Conservation (phyloP, 352 stramenopile genomes). For the Phytophthora megakarya region DNA sequence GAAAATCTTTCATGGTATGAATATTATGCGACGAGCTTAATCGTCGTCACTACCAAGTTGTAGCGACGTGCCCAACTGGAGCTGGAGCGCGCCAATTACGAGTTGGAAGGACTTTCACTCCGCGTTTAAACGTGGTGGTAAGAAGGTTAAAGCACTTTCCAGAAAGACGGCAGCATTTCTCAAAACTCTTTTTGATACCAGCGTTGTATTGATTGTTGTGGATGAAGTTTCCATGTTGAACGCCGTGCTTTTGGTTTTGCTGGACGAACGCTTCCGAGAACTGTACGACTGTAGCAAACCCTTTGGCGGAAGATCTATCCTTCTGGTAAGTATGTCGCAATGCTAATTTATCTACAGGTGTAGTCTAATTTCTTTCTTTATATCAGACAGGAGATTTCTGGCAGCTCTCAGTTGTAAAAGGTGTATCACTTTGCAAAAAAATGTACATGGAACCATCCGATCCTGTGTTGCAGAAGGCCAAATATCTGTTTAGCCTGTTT, state of each 20-base stretch:
- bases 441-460: constrained; percentile 13
- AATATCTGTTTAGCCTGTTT: constrained; percentile 12
- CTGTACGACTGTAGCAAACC: not conserved
- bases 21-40: not conserved
- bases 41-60: constrained; percentile 5
- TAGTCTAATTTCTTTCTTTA: too few relatives aligned
- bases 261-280: constrained; percentile 3
- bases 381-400: constrained; percentile 5
- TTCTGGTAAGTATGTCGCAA: constrained; percentile 12
- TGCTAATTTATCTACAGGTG: too few relatives aligned
- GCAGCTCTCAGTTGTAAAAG: constrained; percentile 2
- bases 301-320: constrained; percentile 12
- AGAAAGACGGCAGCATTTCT: not conserved
- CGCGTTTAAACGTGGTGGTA: constrained; percentile 7
- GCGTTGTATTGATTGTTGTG: not conserved
- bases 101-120: constrained; percentile 15
- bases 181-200: not conserved
- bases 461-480: not conserved
- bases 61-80: constrained; percentile 16
- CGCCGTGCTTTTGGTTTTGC: not conserved
- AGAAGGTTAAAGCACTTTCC: not conserved
- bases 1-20: constrained; percentile 6
- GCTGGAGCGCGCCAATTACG: constrained; percentile 9
- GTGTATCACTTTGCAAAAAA: constrained; percentile 2
- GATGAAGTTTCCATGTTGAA: constrained; percentile 16